Percentiles rank a stretch among this genome's conserved stretches.
phyloP scores from a whole-genome alignment of 345 rosid genomes.

The Bretschneidera sinensis region DNA sequence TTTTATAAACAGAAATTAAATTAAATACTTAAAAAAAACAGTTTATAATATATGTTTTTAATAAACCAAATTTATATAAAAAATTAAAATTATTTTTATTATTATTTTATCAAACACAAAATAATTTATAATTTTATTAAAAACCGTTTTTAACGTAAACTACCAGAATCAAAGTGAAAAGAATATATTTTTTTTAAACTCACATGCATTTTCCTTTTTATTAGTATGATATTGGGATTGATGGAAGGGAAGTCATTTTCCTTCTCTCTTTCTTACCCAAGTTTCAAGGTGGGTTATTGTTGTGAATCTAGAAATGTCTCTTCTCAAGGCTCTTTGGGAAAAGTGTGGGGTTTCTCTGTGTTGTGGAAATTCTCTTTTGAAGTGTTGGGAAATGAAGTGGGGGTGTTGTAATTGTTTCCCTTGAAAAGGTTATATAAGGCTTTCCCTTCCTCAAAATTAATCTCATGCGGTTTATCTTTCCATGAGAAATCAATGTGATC shows the following conservation, averaged over 20 bases:
- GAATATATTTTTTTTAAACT: background rate
- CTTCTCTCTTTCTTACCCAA: constrained; percentile 20
- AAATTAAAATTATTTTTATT: no score
- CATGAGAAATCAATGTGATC: no score
- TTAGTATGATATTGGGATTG: constrained; percentile 39
- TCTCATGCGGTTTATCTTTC: no score
- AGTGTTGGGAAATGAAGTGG: constrained; percentile 42
- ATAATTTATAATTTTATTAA: no score
- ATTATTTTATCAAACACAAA: no score
- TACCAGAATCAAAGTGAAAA: no score
- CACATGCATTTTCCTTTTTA: constrained; percentile 9
- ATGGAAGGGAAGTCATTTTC: no score
- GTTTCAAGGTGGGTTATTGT: constrained; percentile 48
- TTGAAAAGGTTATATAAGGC: background rate
- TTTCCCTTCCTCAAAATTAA: background rate
- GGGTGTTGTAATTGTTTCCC: background rate
- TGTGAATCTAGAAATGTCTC: constrained; percentile 40
- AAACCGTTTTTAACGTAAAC: no score
- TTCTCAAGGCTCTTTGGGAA: constrained; percentile 40
- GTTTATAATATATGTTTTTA: no score
- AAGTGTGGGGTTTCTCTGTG: constrained; percentile 35
- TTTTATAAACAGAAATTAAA: no score
- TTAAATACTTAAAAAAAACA: no score
- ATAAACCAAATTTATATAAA: no score
- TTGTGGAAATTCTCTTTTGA: constrained; percentile 28